phyloP scores from a whole-genome alignment of 2,329 filamentous ascomycete genomes.

The Pseudogymnoascus sp. region DNA sequence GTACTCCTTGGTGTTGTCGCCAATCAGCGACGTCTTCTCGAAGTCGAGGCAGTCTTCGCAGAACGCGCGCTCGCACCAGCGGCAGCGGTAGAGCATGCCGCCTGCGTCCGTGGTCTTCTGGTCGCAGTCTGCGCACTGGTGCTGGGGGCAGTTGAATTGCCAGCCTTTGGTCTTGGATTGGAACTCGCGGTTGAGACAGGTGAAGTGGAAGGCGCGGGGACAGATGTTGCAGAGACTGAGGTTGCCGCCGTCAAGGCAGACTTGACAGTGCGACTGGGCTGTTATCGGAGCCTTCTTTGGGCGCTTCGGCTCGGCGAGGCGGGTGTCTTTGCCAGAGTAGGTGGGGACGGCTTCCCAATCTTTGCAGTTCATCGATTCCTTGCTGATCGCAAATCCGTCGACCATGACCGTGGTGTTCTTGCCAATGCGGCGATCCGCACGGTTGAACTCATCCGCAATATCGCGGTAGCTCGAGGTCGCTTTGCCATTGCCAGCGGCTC shows the following conservation, averaged over 20 bases:
- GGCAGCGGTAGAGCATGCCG: constrained; percentile 40
- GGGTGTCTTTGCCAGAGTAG: constrained; percentile 45
- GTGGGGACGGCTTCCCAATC: constrained; percentile 51
- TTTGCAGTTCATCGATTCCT: constrained; percentile 44
- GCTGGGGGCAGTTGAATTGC: constrained; percentile 48
- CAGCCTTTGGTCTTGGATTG: constrained; percentile 35
- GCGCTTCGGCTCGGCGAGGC: constrained; percentile 39
- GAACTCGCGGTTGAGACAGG: constrained; percentile 37
- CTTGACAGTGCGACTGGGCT: constrained; percentile 44
- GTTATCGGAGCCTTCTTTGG: constrained; percentile 39
- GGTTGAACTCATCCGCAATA: constrained; percentile 31
- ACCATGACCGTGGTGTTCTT: constrained; percentile 52
- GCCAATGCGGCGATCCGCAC: constrained; percentile 41
- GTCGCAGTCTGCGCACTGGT: constrained; percentile 44
- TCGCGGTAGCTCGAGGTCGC: constrained; percentile 25
- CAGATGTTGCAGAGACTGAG: constrained; percentile 42
- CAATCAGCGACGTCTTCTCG: constrained; percentile 40
- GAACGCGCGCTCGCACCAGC: constrained; percentile 45
- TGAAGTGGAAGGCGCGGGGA: constrained; percentile 44
- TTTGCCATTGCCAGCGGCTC: constrained; percentile 24
- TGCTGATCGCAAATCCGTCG: constrained; percentile 46
- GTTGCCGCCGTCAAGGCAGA: constrained; percentile 41
- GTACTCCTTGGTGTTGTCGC: constrained; percentile 43
- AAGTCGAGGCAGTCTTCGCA: constrained; percentile 54
- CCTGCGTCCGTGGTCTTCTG: constrained; percentile 39